Evolutionary conservation across 2,329 filamentous ascomycete species (phyloP).

Genomic region (Kalaharituber pfeilii): DNA sequence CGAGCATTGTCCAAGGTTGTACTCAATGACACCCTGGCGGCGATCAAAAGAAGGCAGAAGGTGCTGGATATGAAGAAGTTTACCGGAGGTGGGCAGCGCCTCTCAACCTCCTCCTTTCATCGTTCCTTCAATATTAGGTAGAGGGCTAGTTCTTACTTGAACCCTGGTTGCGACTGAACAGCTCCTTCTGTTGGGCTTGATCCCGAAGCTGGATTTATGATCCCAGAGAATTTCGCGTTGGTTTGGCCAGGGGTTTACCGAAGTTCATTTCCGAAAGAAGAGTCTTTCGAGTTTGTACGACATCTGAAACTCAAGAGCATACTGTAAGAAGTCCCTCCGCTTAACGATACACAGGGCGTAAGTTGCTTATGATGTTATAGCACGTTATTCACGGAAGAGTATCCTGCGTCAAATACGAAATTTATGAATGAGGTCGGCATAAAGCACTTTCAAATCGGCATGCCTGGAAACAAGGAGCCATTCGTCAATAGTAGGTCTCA

Average conservation of each 20-base stretch:
- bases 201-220: constrained; percentile 17
- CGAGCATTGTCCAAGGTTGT: not conserved
- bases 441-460: constrained; percentile 54
- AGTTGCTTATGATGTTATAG: constrained; percentile 24
- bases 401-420: constrained; percentile 32
- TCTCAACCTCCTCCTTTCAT: constrained; percentile 1
- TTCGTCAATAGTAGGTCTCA: constrained; percentile 34
- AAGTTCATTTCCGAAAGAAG: constrained; percentile 57
- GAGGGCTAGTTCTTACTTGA: constrained; percentile 5
- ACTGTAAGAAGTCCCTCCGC: constrained; percentile 52
- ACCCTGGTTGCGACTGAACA: constrained; percentile 1
- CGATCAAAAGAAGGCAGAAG: constrained; percentile 2
- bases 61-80: constrained; percentile 11
- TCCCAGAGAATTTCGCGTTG: constrained; percentile 49
- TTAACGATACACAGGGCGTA: not conserved
- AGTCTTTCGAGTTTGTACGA: constrained; percentile 54
- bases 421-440: constrained; percentile 55
- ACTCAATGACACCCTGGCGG: not conserved
- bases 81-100: constrained; percentile 9
- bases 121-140: constrained; percentile 1
- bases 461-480: constrained; percentile 73
- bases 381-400: constrained; percentile 35
- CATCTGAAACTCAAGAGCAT: constrained; percentile 59
- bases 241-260: constrained; percentile 62
- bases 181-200: constrained; percentile 8